Evolutionary conservation across 352 stramenopile genomes (phyloP), one percentile per base, ranked within the genome.

Genomic region (Phytophthora sojae): DNA sequence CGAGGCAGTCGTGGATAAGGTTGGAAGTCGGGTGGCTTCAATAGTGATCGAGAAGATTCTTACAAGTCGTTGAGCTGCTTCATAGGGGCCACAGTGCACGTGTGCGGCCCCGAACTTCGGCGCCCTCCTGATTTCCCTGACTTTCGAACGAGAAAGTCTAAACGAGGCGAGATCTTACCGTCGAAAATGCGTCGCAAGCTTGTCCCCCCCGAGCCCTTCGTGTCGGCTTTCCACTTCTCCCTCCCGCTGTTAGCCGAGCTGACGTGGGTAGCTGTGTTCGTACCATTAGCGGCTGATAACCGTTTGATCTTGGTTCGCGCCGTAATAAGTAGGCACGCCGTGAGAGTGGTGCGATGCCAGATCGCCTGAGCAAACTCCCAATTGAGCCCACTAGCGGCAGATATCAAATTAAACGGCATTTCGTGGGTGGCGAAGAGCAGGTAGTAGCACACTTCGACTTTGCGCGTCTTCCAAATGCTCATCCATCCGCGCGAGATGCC

Each of bases 281-380:
- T 50, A 14, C 32, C 26, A 15, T 9, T 30, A 7, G 47, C 51
- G 25, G n/a, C 58, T 17, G 65, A 63, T 47, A 47, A n/a, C 21
- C 32, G 39, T 32, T 73, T 73, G 6, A 63, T 62, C 37, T 73
- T 68, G 35, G 53, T 57, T 9, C 51, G 69, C 4, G 75, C 68
- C 9, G 76, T 83, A 17, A 79, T 39, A 7, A 76, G 30, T 7
- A 85, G 58, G 30, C 80, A 85, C 14, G 68, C 47, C 1, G 62
- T 73, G 9, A 86, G 60, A 3, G 73, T 86, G 26, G 79, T 9
- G 37, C 80, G 76, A 56, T 80, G 64, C 55, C 73, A 90, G 12
- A 87, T 61, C 0, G 68, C 77, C 42, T 87, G 73, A 4, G 71
- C 58, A 26, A 73, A 80, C 42, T 86, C 75, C 79, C 79, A 89